phyloP scores from a whole-genome alignment of 2,329 filamentous ascomycete genomes.

The Esteya vermicola region DNA sequence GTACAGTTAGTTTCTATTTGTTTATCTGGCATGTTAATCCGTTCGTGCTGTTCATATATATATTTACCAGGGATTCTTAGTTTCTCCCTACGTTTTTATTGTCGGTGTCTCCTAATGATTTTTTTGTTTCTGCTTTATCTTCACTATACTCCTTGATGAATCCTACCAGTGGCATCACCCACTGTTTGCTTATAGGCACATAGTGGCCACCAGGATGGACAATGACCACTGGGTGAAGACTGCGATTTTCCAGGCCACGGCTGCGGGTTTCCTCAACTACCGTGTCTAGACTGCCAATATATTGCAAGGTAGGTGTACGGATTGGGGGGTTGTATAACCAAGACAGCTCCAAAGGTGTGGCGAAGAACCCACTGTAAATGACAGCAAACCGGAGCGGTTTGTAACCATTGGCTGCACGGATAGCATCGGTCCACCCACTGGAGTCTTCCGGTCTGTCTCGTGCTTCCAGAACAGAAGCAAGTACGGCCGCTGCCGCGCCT shows the following conservation, averaged over 20 bases:
- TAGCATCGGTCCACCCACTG: slow-evolving; percentile 26
- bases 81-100: neutral
- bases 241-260: slow-evolving; percentile 51
- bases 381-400: slow-evolving; percentile 52
- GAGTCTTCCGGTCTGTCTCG: slow-evolving; percentile 14
- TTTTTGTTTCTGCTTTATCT: neutral
- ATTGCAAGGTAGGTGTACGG: slow-evolving; percentile 64
- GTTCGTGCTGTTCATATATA: no score
- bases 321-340: slow-evolving; percentile 67
- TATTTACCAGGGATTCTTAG: neutral
- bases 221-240: slow-evolving; percentile 36
- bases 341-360: slow-evolving; percentile 43
- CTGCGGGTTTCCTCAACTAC: slow-evolving; percentile 72
- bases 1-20: neutral
- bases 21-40: neutral
- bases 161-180: slow-evolving; percentile 52
- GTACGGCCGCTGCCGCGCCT: slow-evolving; percentile 54
- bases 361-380: slow-evolving; percentile 64
- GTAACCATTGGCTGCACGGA: slow-evolving; percentile 34
- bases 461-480: slow-evolving; percentile 59
- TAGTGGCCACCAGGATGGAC: slow-evolving; percentile 85
- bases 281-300: slow-evolving; percentile 70
- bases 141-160: slow-evolving; percentile 16
- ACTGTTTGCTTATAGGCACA: slow-evolving; percentile 70
- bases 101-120: neutral